These are phyloP conservation scores for Euryodendron excelsum DNA, from an alignment of 148 eudicot genomes.

Conservation along the genomic window DNA sequence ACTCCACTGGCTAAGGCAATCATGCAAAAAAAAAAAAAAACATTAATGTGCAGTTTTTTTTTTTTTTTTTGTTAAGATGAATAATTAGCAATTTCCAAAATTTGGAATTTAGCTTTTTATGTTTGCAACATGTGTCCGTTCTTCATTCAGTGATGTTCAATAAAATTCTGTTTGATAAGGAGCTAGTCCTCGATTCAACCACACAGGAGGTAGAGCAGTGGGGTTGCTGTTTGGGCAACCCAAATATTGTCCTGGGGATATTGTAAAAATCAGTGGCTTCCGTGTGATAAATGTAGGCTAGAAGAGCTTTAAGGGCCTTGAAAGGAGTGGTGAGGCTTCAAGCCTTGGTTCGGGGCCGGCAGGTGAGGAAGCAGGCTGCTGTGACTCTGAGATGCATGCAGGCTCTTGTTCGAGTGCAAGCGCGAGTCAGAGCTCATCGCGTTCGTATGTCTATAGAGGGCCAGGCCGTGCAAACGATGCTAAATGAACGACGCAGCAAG, in stretches of 20 bases:
- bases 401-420: constrained; percentile 97
- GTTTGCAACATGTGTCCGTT: not conserved
- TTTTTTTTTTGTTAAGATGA: not conserved
- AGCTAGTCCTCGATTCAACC: not conserved
- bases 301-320: constrained; percentile 84
- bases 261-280: not conserved
- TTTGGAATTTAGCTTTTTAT: not conserved
- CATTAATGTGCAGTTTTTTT: not conserved
- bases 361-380: constrained; percentile 94
- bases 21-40: not conserved
- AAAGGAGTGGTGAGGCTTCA: constrained; percentile 89
- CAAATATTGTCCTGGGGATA: not conserved
- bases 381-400: constrained; percentile 97
- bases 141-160: not conserved
- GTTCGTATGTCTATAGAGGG: constrained; percentile 95
- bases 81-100: not conserved
- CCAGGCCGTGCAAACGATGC: constrained; percentile 76
- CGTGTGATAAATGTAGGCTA: constrained; percentile 49
- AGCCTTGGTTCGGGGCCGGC: constrained; percentile 83
- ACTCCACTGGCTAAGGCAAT: not conserved
- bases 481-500: constrained; percentile 56
- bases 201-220: not conserved
- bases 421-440: constrained; percentile 87
- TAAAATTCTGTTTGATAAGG: not conserved
- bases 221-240: not conserved